Conservation (phyloP, 371 early-diverging fungal species). For the Vairimorpha necatrix region DNA sequence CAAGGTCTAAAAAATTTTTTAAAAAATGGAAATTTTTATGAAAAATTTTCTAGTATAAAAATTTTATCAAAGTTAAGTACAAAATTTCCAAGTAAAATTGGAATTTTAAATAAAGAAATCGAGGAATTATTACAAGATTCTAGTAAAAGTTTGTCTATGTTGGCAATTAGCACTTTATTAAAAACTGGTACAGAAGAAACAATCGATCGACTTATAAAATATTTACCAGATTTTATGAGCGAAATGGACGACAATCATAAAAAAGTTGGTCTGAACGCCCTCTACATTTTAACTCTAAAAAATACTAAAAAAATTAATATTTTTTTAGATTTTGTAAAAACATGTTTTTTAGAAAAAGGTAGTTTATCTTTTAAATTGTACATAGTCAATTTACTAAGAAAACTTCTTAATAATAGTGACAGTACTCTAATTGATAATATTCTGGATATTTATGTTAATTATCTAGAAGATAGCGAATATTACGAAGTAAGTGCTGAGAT, state of each 20-base stretch:
- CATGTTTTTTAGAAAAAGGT: conserved; percentile 42
- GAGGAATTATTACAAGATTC: conserved; percentile 54
- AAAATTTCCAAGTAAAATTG: conserved; percentile 55
- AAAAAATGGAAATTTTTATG: conserved; percentile 26
- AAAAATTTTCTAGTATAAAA: conserved; percentile 55
- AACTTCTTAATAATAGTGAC: conserved; percentile 19
- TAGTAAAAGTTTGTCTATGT: conserved; percentile 52
- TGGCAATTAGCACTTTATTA: conserved; percentile 58
- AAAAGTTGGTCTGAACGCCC: conserved; percentile 55
- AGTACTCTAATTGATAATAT: conserved; percentile 28
- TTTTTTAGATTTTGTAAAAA: conserved; percentile 54
- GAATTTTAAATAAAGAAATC: conserved; percentile 51
- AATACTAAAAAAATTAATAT: conserved; percentile 24
- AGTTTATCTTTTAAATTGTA: conserved; percentile 57
- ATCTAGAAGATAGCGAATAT: conserved; percentile 63
- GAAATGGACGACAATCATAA: conserved; percentile 58
- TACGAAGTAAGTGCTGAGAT: conserved; percentile 59
- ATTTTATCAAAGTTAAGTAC: conserved; percentile 44
- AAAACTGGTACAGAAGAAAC: conserved; percentile 61
- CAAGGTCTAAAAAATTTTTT: conserved; percentile 51
- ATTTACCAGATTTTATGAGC: conserved; percentile 50
- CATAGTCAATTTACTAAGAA: conserved; percentile 50
- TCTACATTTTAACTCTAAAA: conserved; percentile 51
- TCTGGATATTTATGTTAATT: conserved; percentile 47
- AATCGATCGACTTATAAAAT: conserved; percentile 49